Base-by-base conservation (phyloP, 139 green algal species). In the Picochlorum sp. region DNA sequence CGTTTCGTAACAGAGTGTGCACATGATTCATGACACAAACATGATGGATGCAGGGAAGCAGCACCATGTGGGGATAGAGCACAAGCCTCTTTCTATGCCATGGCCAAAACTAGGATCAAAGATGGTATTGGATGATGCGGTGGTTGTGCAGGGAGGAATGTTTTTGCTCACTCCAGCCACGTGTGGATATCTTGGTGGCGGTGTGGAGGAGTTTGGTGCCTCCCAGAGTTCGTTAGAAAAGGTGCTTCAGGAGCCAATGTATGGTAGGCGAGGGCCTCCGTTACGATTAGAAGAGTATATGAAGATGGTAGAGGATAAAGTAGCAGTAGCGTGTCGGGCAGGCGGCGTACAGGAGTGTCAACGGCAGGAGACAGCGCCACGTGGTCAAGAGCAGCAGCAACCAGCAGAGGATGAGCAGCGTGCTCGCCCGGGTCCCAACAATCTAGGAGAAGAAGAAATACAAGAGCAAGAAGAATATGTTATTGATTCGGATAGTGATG, bases 91-190 rank as follows among this genome's bases (percentile, higher is more conserved):
- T 26, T 5, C 16, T 54, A 54, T 54, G 7, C 47, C 16, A 54
- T 20, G 18, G 47, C 47, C 47, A 10, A 54, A 54, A 54, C 7
- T 54, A 9, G 47, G 47, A 54, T 0, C 47, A 54, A 54, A 54
- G 47, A 21, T 54, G n/a, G 16, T 54, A 21, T 54, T 54, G 47
- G n/a, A 54, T 9, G 18, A 21, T 21, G n/a, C n/a, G 6, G 47
- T 26, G 16, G n/a, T 34, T 37, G n/a, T 59, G 18, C 20, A 30
- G 26, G 57, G 77, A 2, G 86, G 86, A 30, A 67, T 84, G 54
- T 60, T 92, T 69, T 64, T 90, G 54, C 75, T 92, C 50, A 73
- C 67, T 13, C 79, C 81, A 1, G 65, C 84, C 20, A 88, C 86
- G 52, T 68, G 75, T 2, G 60, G 26, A 6, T 61, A 88, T 23